These are phyloP conservation scores for Colletotrichum sp. DNA, from an alignment of 2,329 filamentous ascomycete species.

Conservation along the genomic window DNA sequence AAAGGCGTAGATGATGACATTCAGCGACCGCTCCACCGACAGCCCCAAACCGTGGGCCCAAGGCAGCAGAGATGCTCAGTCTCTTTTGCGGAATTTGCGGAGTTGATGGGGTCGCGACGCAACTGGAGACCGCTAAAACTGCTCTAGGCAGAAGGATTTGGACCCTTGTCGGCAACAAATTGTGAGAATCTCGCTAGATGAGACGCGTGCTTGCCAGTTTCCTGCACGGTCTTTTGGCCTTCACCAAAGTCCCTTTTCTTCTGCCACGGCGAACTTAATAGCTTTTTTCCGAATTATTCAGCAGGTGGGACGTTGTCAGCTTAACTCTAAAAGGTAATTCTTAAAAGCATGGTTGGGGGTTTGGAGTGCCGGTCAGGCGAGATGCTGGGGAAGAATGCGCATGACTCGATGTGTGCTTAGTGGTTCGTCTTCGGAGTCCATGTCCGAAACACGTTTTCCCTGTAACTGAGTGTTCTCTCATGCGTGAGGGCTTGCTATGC, in stretches of 20 bases:
- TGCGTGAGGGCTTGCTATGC: fast-evolving
- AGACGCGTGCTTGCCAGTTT: not conserved
- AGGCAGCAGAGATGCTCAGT: not conserved
- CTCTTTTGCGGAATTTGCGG: not conserved
- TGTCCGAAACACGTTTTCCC: fast-evolving
- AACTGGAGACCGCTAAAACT: not conserved
- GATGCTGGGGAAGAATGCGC: not conserved
- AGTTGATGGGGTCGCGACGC: not conserved
- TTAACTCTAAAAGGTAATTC: not conserved
- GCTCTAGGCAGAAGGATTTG: not conserved
- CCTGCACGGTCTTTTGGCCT: not conserved
- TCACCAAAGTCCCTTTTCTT: not conserved
- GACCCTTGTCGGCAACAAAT: not conserved
- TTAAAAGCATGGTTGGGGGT: not conserved
- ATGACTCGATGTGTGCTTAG: not conserved
- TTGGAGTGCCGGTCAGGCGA: not conserved
- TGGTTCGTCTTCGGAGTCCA: not conserved
- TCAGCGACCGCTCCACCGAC: not conserved
- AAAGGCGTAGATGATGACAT: not conserved
- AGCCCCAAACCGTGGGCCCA: not conserved
- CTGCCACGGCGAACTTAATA: not conserved
- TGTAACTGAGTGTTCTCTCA: not conserved
- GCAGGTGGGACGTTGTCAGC: not conserved
- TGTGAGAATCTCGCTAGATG: not conserved
- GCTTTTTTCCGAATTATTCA: not conserved